Percentiles rank a stretch among this genome's conserved stretches.
These are phyloP conservation scores for Geranium brycei DNA, from an alignment of 345 rosid species.

Conservation along the genomic window DNA sequence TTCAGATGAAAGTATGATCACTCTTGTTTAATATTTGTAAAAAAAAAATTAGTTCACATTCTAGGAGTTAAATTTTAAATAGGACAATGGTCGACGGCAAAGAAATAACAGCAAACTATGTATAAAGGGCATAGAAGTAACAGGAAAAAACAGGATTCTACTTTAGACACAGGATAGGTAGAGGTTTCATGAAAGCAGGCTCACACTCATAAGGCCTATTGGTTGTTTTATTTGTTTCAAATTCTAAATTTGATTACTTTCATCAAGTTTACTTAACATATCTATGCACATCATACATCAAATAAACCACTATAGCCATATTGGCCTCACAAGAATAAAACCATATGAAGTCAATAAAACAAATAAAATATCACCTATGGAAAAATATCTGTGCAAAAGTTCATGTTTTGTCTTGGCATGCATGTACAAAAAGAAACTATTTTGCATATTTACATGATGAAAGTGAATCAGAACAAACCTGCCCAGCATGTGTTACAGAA, in stretches of 20 bases:
- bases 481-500: constrained; percentile 64
- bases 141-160: no score
- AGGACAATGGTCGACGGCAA: not conserved
- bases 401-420: not conserved
- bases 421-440: no score
- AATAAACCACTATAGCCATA: no score
- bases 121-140: not conserved
- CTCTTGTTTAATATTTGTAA: no score
- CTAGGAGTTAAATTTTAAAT: not conserved
- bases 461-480: constrained; percentile 28
- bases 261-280: not conserved
- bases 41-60: not conserved
- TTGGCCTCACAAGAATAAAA: not conserved
- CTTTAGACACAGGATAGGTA: no score
- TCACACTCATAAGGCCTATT: not conserved
- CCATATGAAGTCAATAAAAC: not conserved
- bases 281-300: not conserved
- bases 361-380: not conserved
- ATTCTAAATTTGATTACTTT: no score
- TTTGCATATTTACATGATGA: not conserved
- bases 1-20: not conserved
- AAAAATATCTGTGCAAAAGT: not conserved
- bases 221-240: no score
- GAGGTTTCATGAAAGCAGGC: no score
- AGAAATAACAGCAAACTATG: no score